phyloP scores from a whole-genome alignment of 2,329 filamentous ascomycete genomes.

The Aspergillus flavus region DNA sequence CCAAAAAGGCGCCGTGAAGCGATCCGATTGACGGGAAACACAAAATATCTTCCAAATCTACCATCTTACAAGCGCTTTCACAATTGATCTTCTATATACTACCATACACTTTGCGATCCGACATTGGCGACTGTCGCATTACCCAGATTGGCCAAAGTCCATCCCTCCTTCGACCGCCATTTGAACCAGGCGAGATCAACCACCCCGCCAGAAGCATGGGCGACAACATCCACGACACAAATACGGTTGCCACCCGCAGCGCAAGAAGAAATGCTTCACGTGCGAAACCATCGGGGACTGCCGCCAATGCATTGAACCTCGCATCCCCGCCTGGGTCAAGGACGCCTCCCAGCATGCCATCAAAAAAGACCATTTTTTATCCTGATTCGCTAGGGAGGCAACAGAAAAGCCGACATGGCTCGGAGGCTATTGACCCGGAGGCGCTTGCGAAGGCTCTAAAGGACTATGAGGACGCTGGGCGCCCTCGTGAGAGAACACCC shows the following conservation, averaged over 20 bases:
- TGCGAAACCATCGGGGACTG: slow-evolving; percentile 24
- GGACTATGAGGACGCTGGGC: slow-evolving; percentile 63
- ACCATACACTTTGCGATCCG: slow-evolving; percentile 17
- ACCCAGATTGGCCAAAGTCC: slow-evolving; percentile 8
- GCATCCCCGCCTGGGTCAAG: slow-evolving; percentile 60
- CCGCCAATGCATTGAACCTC: slow-evolving; percentile 34
- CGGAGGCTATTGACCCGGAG: slow-evolving; percentile 61
- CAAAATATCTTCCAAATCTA: neutral
- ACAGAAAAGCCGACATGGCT: slow-evolving; percentile 33
- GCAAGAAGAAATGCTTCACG: slow-evolving; percentile 21
- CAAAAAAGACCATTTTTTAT: slow-evolving; percentile 49
- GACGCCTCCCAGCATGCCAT: slow-evolving; percentile 59
- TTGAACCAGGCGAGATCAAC: slow-evolving; percentile 12
- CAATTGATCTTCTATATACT: slow-evolving; percentile 10
- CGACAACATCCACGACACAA: slow-evolving; percentile 23
- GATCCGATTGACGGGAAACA: slow-evolving; percentile 21
- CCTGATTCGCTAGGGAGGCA: slow-evolving; percentile 30
- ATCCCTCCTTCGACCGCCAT: slow-evolving; percentile 21
- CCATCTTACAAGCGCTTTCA: neutral
- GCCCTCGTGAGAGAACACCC: slow-evolving; percentile 63
- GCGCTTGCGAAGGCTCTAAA: slow-evolving; percentile 64
- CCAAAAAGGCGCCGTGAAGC: slow-evolving; percentile 18
- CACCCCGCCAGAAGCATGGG: slow-evolving; percentile 22
- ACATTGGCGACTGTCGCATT: slow-evolving; percentile 26
- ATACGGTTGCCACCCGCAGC: slow-evolving; percentile 22